Evolutionary conservation across 805 yeast species (phyloP).

Genomic region (Wickerhamomyces alni): DNA sequence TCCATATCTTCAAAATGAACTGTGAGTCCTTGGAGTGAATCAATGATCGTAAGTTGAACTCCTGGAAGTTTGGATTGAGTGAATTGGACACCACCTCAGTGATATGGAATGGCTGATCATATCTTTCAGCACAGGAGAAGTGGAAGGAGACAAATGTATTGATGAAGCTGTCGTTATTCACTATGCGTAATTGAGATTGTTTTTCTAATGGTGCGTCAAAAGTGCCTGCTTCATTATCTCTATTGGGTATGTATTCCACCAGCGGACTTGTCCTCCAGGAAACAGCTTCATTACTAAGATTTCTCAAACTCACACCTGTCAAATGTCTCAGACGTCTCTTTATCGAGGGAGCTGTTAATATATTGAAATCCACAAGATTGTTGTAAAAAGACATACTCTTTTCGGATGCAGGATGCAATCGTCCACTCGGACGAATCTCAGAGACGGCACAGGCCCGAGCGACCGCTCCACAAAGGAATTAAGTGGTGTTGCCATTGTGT

Average conservation of each 20-base stretch:
- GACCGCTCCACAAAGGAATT: not conserved
- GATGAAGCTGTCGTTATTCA: slow-evolving; percentile 23
- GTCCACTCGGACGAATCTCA: slow-evolving; percentile 6
- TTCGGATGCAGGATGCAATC: slow-evolving; percentile 14
- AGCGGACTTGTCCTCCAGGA: not conserved
- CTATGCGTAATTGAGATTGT: slow-evolving; percentile 24
- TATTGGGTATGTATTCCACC: no score
- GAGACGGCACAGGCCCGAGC: not conserved
- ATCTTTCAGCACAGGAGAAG: slow-evolving; percentile 15
- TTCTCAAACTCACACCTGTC: slow-evolving; percentile 14
- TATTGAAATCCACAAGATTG: no score
- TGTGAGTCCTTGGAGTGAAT: slow-evolving; percentile 3
- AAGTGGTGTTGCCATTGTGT: not conserved
- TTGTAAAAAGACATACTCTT: slow-evolving; percentile 9
- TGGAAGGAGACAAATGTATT: slow-evolving; percentile 33
- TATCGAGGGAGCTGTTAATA: slow-evolving; percentile 1
- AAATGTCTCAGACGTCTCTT: slow-evolving; percentile 21
- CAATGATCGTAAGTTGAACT: slow-evolving; percentile 16
- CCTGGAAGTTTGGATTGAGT: slow-evolving; percentile 26
- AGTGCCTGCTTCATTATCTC: slow-evolving; percentile 7
- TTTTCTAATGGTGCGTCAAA: slow-evolving; percentile 11
- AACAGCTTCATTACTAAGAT: slow-evolving; percentile 6
- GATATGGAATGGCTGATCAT: slow-evolving; percentile 26
- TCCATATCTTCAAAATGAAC: slow-evolving; percentile 19
- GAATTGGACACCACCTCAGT: slow-evolving; percentile 27